Base-by-base conservation (phyloP, 2,329 filamentous ascomycete genomes). In the Sarocladiaceae sp. region DNA sequence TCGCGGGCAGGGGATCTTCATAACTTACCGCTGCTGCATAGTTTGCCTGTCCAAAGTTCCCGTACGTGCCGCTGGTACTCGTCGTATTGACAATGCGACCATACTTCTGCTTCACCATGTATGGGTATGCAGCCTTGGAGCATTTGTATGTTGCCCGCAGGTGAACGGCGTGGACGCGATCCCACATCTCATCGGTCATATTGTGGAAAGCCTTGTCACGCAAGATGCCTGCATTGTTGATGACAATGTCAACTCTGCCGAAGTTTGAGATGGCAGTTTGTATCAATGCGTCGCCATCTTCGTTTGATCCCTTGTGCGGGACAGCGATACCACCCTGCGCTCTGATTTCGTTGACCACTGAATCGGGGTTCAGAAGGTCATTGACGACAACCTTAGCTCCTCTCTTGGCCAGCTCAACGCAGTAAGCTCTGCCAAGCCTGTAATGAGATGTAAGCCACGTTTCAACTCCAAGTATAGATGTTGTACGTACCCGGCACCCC, bases 31-130 rank as follows among this genome's bases (percentile, higher is more conserved):
- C 89, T 54, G 93, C 90, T 56, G 94, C 82, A 71, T 99, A 99
- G 80, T 99, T 99, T 64, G 93, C 90, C 74, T 99, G 94, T 57
- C 94, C 94, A 68, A 99, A 99, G 81, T 97, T 99, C 62, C 94
- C 94, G 69, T 99, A 99, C 71, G 99, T 96, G 72, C 94, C 94
- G 62, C 88, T 95, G 47, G 94, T 97, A 31, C 90, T 96, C 36
- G 94, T 94, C 46, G 94, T 99, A 80, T 99, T 99, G 65, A 99
- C 79, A 56, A 99, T 84, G 63, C 94, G 90, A 60, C 94, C 94
- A 64, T 97, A 99, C 79, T 97, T 97, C 72, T 99, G 94, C 81
- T 97, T 96, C 50, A 97, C 79, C 78, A 99, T 89, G 72, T 95
- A 88, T 49, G 94, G 94, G 91, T 93, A 99, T 18, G 94, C 94